phyloP scores from a whole-genome alignment of 2,329 filamentous ascomycete genomes.

The Trichoderma atrobrunneum region DNA sequence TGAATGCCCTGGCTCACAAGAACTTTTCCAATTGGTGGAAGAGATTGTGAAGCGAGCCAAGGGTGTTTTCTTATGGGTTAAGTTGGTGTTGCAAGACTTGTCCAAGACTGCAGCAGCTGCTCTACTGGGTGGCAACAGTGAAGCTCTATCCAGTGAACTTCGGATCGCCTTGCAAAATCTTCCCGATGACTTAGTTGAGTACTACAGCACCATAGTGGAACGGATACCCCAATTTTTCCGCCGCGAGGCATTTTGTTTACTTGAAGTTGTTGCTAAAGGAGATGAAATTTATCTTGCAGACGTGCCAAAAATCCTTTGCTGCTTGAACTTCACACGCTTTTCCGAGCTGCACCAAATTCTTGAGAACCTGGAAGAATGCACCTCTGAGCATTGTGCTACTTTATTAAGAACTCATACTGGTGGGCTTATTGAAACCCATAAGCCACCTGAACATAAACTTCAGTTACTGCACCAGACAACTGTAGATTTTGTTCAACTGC shows the following conservation, averaged over 20 bases:
- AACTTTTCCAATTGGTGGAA: neutral
- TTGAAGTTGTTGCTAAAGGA: neutral
- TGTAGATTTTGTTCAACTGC: neutral
- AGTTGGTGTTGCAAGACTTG: neutral
- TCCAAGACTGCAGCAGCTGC: neutral
- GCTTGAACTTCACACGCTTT: neutral
- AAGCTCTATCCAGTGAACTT: neutral
- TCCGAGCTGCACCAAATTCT: neutral
- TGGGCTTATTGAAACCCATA: neutral
- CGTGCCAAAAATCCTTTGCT: neutral
- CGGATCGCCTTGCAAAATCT: neutral
- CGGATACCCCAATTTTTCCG: neutral
- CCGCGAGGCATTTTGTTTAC: neutral
- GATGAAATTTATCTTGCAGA: neutral
- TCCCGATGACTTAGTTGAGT: neutral
- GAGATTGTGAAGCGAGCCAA: neutral
- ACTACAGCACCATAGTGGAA: neutral
- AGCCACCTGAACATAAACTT: neutral
- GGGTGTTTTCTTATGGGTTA: conserved; percentile 12
- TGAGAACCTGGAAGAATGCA: neutral
- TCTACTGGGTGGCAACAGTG: too few relatives aligned
- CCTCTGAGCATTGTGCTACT: too few relatives aligned
- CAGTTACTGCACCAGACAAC: neutral
- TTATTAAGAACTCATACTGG: neutral
- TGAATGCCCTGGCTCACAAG: neutral